phyloP scores from a whole-genome alignment of 768 basidiomycete species.

The Amanita exitialis region DNA sequence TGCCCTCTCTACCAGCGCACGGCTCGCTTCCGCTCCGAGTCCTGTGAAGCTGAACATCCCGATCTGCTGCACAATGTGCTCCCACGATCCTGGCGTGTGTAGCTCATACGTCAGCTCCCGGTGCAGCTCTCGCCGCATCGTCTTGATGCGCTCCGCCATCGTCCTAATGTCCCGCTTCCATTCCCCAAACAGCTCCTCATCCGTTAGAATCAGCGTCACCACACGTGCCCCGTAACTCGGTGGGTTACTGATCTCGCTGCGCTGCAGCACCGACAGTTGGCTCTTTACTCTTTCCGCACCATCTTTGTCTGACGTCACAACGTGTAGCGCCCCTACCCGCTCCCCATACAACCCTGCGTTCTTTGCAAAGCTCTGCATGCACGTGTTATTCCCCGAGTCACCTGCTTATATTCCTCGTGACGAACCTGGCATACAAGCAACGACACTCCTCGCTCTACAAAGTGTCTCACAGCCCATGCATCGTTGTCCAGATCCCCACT shows the following conservation, averaged over 20 bases:
- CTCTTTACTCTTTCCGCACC: conserved; percentile 68
- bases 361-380: conserved; percentile 83
- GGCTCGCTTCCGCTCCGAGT: conserved; percentile 54
- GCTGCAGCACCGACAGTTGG: conserved; percentile 84
- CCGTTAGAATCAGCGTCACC: conserved; percentile 76
- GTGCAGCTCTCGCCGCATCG: conserved; percentile 79
- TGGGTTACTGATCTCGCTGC: conserved; percentile 94
- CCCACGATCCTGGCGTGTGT: conserved; percentile 88
- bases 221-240: conserved; percentile 86
- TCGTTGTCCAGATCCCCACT: conserved; percentile 88
- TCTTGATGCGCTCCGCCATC: conserved; percentile 91
- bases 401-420: not conserved
- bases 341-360: conserved; percentile 95
- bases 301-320: conserved; percentile 57
- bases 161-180: conserved; percentile 88
- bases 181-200: conserved; percentile 62
- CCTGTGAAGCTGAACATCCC: conserved; percentile 98
- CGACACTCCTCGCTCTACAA: conserved; percentile 64
- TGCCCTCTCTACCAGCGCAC: conserved; percentile 54
- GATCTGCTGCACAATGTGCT: conserved; percentile 93
- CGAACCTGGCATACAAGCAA: conserved; percentile 83
- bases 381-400: not conserved
- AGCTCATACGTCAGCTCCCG: conserved; percentile 64
- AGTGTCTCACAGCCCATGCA: conserved; percentile 85
- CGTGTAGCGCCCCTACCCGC: conserved; percentile 88